These are phyloP conservation scores for Neurospora africana DNA, from an alignment of 495 filamentous ascomycete species.

Conservation along the genomic window DNA sequence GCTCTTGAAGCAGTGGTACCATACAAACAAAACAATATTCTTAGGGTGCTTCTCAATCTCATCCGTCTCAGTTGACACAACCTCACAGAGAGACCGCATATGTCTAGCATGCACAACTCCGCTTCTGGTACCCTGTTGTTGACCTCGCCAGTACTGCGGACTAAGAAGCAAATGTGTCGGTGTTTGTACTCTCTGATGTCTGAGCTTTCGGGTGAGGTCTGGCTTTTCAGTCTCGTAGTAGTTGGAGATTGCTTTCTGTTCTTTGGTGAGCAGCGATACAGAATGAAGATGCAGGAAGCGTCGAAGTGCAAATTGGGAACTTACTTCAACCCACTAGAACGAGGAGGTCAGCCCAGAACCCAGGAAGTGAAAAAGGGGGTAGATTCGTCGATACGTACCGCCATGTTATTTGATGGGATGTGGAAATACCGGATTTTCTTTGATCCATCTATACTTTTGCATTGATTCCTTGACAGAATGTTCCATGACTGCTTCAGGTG, in stretches of 20 bases:
- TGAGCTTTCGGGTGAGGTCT: not conserved
- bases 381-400: slow-evolving; percentile 6
- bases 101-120: slow-evolving; percentile 26
- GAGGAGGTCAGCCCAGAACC: not conserved
- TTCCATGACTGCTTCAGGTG: no score
- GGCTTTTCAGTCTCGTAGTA: slow-evolving; percentile 11
- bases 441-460: not conserved
- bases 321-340: slow-evolving; percentile 15
- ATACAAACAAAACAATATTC: slow-evolving; percentile 31
- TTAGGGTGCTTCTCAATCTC: slow-evolving; percentile 15
- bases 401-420: slow-evolving; percentile 15
- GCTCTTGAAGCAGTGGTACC: no score
- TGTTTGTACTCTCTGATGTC: not conserved
- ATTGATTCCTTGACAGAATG: not conserved
- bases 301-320: not conserved
- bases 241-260: slow-evolving; percentile 12
- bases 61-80: slow-evolving; percentile 12
- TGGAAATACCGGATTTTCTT: slow-evolving; percentile 11
- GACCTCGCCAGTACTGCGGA: slow-evolving; percentile 22
- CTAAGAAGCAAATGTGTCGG: slow-evolving; percentile 16
- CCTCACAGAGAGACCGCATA: slow-evolving; percentile 26
- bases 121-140: slow-evolving; percentile 16
- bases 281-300: not conserved
- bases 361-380: not conserved
- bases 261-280: no score